Conservation (phyloP, 768 basidiomycete species). For the Hericium coralloides region DNA sequence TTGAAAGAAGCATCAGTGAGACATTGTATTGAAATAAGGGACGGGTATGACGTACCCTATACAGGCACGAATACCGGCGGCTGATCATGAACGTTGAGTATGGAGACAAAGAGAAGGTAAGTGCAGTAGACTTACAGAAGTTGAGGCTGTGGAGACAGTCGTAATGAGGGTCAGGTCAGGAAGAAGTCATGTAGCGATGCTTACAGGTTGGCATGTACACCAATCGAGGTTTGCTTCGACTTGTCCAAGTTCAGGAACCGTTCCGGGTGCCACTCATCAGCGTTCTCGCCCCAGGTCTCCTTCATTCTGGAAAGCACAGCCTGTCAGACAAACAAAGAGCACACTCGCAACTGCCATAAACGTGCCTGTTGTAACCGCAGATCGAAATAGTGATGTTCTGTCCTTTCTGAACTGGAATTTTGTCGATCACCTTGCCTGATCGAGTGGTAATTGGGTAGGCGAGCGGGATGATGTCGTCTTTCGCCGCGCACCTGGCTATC, state of each 20-base stretch:
- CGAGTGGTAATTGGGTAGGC: slow-evolving; percentile 4
- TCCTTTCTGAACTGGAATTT: slow-evolving; percentile 10
- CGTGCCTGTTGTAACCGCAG: slow-evolving; percentile 9
- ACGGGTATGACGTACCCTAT: slow-evolving; percentile 1
- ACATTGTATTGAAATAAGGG: not conserved
- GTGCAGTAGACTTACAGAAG: slow-evolving; percentile 9
- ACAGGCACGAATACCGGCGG: slow-evolving; percentile 12
- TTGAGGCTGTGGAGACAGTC: slow-evolving; percentile 2
- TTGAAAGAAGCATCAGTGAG: not conserved
- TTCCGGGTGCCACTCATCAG: slow-evolving; percentile 10
- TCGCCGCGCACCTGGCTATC: slow-evolving; percentile 4
- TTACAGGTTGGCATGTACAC: slow-evolving; percentile 12
- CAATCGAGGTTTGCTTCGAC: slow-evolving; percentile 5
- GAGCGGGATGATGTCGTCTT: slow-evolving; percentile 15
- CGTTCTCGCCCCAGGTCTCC: slow-evolving; percentile 12
- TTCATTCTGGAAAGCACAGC: slow-evolving; percentile 1
- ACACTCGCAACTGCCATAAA: not conserved
- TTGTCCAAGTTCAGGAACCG: slow-evolving; percentile 11
- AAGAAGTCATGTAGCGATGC: not conserved
- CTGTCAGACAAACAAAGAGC: not conserved
- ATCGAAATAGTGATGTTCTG: slow-evolving; percentile 8
- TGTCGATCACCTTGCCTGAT: slow-evolving; percentile 8
- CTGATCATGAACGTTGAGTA: not conserved
- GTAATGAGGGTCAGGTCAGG: not conserved
- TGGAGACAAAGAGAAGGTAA: not conserved